Base-by-base conservation (phyloP, 176 grass and related monocot genomes). In the Secale cereale region DNA sequence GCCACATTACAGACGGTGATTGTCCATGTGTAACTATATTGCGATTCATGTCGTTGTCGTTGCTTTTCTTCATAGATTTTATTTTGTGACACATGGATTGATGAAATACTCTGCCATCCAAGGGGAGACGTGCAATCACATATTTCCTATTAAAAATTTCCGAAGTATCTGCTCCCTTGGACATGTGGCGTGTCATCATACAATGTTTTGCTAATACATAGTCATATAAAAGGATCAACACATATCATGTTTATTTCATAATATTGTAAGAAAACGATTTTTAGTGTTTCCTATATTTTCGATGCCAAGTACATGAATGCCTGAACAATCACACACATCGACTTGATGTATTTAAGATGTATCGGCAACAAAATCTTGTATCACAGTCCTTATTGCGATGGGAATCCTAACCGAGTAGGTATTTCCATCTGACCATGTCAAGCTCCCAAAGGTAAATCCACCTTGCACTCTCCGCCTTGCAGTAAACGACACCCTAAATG, bases 341-440 rank as follows among this genome's bases (percentile, higher is more conserved):
- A 22, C 2, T 57, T 57, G 54, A 19, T 52, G 6, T 19, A 57
- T 57, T 57, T 57, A 57, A 57, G 54, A 57, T 57, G 7, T 22
- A 57, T 57, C 54, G 0, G 54, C 20, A 22, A 57, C 54, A 57
- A 57, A 57, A 20, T 57, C 54, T 57, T 57, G 9, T 17, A 92
- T 84, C 4, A 92, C 56, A 0, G 59, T 70, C 0, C 76, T 69
- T 16, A 84, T 52, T 0, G 80, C 87, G 1, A 89, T 11, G 0
- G 70, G 87, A 33, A 92, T 89, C 20, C 87, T 84, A 14, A 89
- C 84, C 0, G 31, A 50, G 20, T 89, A 80, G 0, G 1, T 28
- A 1, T 15, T 4, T 25, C 8, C 80, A 39, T 71, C 87, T 0
- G 31, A 15, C 91, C 87, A 92, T 2, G 84, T 85, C 10, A 92